A percentile compares a stretch with the other conserved stretches of the same genome.
These are phyloP conservation scores for Termitomyces sp. DNA, from an alignment of 768 basidiomycete genomes.

Conservation along the genomic window DNA sequence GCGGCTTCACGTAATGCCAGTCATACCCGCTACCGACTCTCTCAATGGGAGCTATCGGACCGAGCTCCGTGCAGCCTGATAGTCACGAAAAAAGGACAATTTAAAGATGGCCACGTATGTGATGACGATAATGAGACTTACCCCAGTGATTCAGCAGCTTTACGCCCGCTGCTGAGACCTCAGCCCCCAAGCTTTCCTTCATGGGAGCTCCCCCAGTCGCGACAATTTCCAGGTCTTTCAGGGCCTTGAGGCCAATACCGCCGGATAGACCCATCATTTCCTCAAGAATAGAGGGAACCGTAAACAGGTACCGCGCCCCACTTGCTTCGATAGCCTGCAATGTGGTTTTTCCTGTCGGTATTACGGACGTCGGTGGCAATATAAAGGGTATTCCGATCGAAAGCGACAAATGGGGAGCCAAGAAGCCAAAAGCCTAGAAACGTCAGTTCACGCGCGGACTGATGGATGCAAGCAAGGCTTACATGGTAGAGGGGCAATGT, in stretches of 20 bases:
- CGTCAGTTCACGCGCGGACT: background rate
- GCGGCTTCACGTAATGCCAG: constrained; percentile 32
- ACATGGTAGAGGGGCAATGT: constrained; percentile 36
- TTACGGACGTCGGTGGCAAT: constrained; percentile 26
- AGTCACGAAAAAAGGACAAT: background rate
- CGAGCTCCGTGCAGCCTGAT: constrained; percentile 31
- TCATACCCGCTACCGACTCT: constrained; percentile 25
- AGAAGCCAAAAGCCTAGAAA: constrained; percentile 30
- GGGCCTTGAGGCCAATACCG: constrained; percentile 21
- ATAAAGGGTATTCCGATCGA: constrained; percentile 34
- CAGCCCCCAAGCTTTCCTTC: constrained; percentile 27
- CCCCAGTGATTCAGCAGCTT: constrained; percentile 38
- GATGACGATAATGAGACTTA: constrained; percentile 10
- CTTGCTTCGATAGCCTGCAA: constrained; percentile 19
- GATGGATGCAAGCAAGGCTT: constrained; percentile 18
- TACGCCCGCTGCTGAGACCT: constrained; percentile 26
- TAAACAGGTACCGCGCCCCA: constrained; percentile 27
- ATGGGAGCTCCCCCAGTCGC: constrained; percentile 35
- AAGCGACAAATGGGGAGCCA: constrained; percentile 29
- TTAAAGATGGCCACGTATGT: background rate
- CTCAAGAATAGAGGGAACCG: constrained; percentile 36
- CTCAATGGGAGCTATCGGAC: constrained; percentile 31
- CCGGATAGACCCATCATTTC: constrained; percentile 24
- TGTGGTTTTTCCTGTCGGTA: constrained; percentile 30
- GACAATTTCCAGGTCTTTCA: constrained; percentile 27